Evolutionary conservation across 169 alveolate species (phyloP), one percentile per base, ranked within the genome.

Genomic region (Eimeria falciformis): DNA sequence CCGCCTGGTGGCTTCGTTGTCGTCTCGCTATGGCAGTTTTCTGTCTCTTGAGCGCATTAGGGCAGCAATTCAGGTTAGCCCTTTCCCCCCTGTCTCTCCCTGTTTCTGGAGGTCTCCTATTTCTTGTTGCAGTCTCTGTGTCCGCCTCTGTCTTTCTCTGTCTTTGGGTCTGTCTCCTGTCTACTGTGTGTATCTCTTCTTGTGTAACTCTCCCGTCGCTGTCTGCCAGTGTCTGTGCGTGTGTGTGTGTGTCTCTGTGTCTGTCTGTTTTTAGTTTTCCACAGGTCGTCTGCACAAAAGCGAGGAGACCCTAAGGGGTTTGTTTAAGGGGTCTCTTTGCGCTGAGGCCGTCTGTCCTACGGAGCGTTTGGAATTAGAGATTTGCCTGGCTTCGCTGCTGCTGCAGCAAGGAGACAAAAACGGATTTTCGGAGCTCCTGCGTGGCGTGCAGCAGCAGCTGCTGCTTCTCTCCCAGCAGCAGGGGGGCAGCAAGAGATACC

Each of bases 361-460:
- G 71, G 33, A 58, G 71, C 71, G 71, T 14, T 27, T 58, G 71
- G 33, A 58, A 27, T 27, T 58, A 27, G 33, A 58, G 71, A n/a
- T 58, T 5, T 9, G 33, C 21, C 27, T 7, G 71, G 29, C 25
- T 7, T 14, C 71, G 71, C 27, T 58, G 71, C 71, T 58, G 71
- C 71, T 58, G 71, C 71, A 58, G 71, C 71, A 58, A n/a, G 71
- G 71, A 7, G 21, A 58, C 27, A 14, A 27, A 14, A 7, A n/a
- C 29, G 71, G 71, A 14, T 58, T 58, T 21, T 27, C 9, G 29
- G 5, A 14, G 11, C 21, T 58, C 33, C 71, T 58, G 71, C 71
- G 71, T 5, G 71, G 21, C 33, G 18, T 58, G 71, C 71, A 58
- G 71, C 71, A 58, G 58, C 58, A 50, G 58, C 58, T 50, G 58